Evolutionary conservation across 1,284 basidiomycete genomes (phyloP).

Genomic region (Apiotrichum sp.): DNA sequence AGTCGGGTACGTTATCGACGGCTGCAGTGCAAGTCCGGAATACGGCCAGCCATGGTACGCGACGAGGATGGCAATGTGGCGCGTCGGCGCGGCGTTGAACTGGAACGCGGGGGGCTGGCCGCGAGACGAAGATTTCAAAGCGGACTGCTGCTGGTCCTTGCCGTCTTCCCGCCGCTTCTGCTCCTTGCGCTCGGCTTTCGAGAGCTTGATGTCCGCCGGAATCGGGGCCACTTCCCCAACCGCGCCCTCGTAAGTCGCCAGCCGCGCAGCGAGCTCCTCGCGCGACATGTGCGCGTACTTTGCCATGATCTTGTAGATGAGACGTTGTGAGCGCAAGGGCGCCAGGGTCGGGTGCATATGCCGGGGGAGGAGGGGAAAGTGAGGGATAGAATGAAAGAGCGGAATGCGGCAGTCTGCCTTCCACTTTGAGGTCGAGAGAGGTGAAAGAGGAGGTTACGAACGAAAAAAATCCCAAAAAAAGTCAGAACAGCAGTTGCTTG

Average conservation of each 20-base stretch:
- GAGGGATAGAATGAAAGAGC: not conserved
- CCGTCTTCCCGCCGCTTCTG: not conserved
- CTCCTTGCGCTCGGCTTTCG: constrained; percentile 18
- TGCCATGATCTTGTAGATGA: constrained; percentile 8
- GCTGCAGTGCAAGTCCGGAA: constrained; percentile 79
- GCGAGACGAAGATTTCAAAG: too few species aligned
- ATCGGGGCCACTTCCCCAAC: not conserved
- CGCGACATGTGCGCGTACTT: constrained; percentile 33
- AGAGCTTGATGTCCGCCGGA: not conserved
- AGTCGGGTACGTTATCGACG: constrained; percentile 62
- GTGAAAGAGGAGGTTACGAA: too few species aligned
- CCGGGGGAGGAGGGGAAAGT: not conserved
- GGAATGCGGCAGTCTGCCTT: not conserved
- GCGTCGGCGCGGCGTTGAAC: constrained; percentile 61
- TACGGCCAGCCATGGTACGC: constrained; percentile 90
- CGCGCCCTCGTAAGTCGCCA: constrained; percentile 53
- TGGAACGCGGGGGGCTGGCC: constrained; percentile 40
- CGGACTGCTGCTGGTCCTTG: too few species aligned
- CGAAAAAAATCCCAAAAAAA: too few species aligned
- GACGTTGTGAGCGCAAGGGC: too few species aligned
- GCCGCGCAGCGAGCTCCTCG: constrained; percentile 61
- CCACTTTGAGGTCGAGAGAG: too few species aligned
- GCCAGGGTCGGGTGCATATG: constrained; percentile 3
- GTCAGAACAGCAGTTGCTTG: too few species aligned
- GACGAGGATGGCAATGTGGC: constrained; percentile 88